Evolutionary conservation across 805 yeast species (phyloP).

Genomic region (Metschnikowia aberdeeniae): DNA sequence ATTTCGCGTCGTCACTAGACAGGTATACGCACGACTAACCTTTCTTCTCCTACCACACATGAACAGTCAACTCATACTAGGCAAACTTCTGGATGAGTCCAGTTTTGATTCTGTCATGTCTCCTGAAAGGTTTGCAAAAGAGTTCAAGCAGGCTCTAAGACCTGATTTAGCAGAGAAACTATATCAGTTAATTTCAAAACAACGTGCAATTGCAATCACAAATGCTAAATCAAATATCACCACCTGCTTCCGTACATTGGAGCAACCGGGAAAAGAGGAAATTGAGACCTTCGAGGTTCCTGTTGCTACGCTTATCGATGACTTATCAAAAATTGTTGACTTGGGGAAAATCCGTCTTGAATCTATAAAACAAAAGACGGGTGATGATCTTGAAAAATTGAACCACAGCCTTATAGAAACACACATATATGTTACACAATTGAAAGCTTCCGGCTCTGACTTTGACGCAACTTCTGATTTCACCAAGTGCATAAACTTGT

Average conservation of each 20-base stretch:
- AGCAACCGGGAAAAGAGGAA: background rate
- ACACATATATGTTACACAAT: background rate
- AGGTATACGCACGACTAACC: conserved; percentile 7
- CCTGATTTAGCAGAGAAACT: background rate
- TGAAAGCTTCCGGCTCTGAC: background rate
- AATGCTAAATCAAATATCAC: background rate
- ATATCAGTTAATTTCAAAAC: background rate
- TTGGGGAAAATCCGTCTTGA: background rate
- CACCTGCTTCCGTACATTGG: background rate
- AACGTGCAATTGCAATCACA: background rate
- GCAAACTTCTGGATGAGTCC: conserved; percentile 1
- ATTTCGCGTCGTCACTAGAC: background rate
- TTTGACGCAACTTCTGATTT: background rate
- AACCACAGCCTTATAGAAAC: background rate
- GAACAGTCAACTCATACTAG: background rate
- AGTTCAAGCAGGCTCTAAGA: background rate
- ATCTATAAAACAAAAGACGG: background rate
- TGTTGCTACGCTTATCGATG: background rate
- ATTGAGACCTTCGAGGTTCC: background rate
- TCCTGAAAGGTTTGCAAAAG: background rate
- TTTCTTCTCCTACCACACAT: background rate
- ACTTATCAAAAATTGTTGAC: background rate
- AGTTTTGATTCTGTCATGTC: background rate
- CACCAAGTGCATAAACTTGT: background rate
- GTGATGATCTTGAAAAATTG: no score